Conservation (phyloP, 768 basidiomycete genomes). For the Coprinopsis marcescibilis region DNA sequence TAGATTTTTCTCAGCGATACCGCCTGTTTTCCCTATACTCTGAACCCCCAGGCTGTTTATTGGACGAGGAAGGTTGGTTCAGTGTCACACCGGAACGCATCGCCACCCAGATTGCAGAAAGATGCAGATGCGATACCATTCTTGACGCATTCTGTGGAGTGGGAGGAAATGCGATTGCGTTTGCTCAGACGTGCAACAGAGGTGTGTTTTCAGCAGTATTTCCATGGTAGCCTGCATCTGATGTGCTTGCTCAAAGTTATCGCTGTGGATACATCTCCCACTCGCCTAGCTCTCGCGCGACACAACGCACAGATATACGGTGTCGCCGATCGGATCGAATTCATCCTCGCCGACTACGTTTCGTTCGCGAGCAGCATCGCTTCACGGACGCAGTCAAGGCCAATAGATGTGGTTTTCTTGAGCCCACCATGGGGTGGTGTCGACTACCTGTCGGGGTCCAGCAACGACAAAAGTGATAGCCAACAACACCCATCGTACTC, state of each 20-base stretch:
- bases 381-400: slow-evolving; percentile 36
- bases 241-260: slow-evolving; percentile 59
- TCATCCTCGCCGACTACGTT: slow-evolving; percentile 82
- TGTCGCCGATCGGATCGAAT: slow-evolving; percentile 92
- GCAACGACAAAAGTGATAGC: slow-evolving; percentile 8
- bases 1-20: slow-evolving; percentile 84
- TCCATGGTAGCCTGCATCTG: neutral
- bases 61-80: slow-evolving; percentile 98
- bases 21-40: slow-evolving; percentile 79
- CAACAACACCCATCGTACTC: slow-evolving; percentile 52
- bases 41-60: slow-evolving; percentile 62
- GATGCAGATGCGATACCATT: slow-evolving; percentile 80
- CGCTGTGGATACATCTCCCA: slow-evolving; percentile 82
- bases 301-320: slow-evolving; percentile 95
- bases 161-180: slow-evolving; percentile 95
- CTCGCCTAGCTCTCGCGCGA: slow-evolving; percentile 81
- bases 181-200: slow-evolving; percentile 91
- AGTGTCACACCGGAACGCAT: slow-evolving; percentile 92
- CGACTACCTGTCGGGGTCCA: slow-evolving; percentile 47
- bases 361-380: slow-evolving; percentile 48
- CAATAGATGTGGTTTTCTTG: slow-evolving; percentile 86
- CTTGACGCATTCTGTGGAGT: slow-evolving; percentile 97
- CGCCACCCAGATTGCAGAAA: slow-evolving; percentile 89
- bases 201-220: slow-evolving; percentile 57
- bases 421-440: slow-evolving; percentile 98